Percentiles rank a stretch among this genome's conserved stretches.
These are phyloP conservation scores for Fusarium pseudonygamai DNA, from an alignment of 2,329 filamentous ascomycete genomes.

Conservation along the genomic window DNA sequence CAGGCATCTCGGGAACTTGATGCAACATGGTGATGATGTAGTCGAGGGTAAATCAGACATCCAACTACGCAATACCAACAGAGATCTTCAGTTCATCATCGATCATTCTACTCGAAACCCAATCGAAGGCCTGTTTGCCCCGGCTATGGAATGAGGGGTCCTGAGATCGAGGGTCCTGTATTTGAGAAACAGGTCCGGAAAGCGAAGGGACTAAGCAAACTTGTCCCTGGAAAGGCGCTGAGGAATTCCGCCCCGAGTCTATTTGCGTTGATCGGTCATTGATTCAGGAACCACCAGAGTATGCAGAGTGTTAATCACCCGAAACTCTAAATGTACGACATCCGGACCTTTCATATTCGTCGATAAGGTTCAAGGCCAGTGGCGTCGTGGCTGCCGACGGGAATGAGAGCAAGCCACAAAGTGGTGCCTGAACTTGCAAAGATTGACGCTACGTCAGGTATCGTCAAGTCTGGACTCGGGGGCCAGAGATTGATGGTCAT, in stretches of 20 bases:
- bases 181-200: constrained; percentile 1
- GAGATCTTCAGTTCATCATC: neutral
- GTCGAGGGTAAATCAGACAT: neutral
- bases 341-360: neutral
- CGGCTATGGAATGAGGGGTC: constrained; percentile 5
- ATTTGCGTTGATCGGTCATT: neutral
- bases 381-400: constrained; percentile 3
- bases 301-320: neutral
- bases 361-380: constrained; percentile 6
- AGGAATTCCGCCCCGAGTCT: constrained; percentile 10
- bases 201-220: neutral
- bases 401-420: constrained; percentile 13
- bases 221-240: neutral
- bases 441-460: neutral
- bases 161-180: neutral
- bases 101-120: neutral
- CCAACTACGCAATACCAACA: neutral
- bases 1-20: no score
- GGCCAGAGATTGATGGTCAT: neutral
- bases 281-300: constrained; percentile 2
- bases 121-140: neutral
- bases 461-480: neutral
- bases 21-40: neutral
- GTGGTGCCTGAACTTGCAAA: neutral
- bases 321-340: neutral